Conservation (phyloP, 2,329 filamentous ascomycete species). For the Stagonosporopsis vannaccii region DNA sequence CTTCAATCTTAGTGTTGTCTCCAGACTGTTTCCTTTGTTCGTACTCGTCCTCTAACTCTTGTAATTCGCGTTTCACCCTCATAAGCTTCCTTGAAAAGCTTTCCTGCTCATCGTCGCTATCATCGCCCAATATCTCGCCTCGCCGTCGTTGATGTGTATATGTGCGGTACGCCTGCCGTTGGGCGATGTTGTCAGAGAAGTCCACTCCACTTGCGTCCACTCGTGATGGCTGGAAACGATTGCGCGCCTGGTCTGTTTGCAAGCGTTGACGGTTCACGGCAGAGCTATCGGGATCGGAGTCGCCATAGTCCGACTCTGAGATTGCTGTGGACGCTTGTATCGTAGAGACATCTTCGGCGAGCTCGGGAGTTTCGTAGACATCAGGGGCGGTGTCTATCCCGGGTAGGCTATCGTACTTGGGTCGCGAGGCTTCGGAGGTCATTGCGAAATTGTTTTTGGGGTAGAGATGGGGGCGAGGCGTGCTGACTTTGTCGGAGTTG, state of each 20-base stretch:
- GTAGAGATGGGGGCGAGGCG: neutral
- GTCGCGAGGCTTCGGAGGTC: conserved; percentile 40
- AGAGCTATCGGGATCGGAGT: conserved; percentile 50
- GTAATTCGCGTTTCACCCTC: conserved; percentile 81
- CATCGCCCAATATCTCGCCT: conserved; percentile 71
- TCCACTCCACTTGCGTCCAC: conserved; percentile 82
- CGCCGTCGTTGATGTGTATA: conserved; percentile 70
- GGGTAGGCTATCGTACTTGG: conserved; percentile 59
- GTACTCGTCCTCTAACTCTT: conserved; percentile 67
- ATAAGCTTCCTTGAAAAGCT: conserved; percentile 80
- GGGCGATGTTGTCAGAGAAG: conserved; percentile 88
- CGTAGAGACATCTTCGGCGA: conserved; percentile 89
- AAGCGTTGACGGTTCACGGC: conserved; percentile 78
- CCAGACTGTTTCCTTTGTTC: conserved; percentile 58
- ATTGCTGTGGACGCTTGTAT: conserved; percentile 61
- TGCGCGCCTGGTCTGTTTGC: conserved; percentile 79
- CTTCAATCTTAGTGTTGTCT: conserved; percentile 48
- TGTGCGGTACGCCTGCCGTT: conserved; percentile 79
- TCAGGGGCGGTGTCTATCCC: conserved; percentile 81
- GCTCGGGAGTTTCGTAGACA: conserved; percentile 93
- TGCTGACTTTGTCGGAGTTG: conserved; percentile 4
- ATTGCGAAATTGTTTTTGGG: conserved; percentile 21
- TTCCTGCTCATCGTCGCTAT: conserved; percentile 73
- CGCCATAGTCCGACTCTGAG: conserved; percentile 63
- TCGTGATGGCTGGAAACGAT: conserved; percentile 75